Base-by-base conservation (phyloP, 176 grass and related monocot species). In the Juncus effusus region DNA sequence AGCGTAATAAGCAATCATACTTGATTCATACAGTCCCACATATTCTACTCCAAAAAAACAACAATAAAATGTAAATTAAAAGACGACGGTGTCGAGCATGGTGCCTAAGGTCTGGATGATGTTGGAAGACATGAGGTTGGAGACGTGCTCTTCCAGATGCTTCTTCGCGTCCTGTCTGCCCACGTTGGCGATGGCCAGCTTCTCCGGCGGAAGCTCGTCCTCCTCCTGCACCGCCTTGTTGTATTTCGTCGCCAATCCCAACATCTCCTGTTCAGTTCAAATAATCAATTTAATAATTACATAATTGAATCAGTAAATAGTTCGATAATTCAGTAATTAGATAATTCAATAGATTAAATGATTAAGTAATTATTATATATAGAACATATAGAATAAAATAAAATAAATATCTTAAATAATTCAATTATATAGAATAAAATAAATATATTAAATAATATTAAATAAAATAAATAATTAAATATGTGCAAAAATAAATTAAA, bases 211-310 rank as follows among this genome's bases (percentile, higher is more conserved):
- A 53, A 99, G 85, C 28, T 93, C 94, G 42, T 99, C 94, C 85
- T 99, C 88, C 83, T 99, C 94, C 59, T 99, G 94, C 60, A 99
- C 94, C 16, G 94, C 85, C 78, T 93, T 93, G 73, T 99, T 93
- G 65, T 99, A 99, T 54, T 99, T 99, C 80, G 85, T 86, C 55
- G 94, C 94, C 61, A 99, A 65, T 76, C 86, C 77, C 60, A 99
- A 69, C 94, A 99, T 99, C 87, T 93, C 94, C 94, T 99, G 63
- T 47, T 47, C 2, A 1, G 9, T 47, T 47, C 49, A 57, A 35
- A 79, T 56, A 11, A 42, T 3, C 66, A 38, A 38, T n/a, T 15
- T 64, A 6, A 72, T 51, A 63, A 13, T 56, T 74, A 13, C 13
- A 39, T 60, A 35, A 35, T 5, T 5, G 4, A 10, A 1, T 42